Percentiles rank a stretch among this genome's conserved stretches.
Evolutionary conservation across 257 asterid genomes (phyloP).

Genomic region (Solanum pinnatisectum): DNA sequence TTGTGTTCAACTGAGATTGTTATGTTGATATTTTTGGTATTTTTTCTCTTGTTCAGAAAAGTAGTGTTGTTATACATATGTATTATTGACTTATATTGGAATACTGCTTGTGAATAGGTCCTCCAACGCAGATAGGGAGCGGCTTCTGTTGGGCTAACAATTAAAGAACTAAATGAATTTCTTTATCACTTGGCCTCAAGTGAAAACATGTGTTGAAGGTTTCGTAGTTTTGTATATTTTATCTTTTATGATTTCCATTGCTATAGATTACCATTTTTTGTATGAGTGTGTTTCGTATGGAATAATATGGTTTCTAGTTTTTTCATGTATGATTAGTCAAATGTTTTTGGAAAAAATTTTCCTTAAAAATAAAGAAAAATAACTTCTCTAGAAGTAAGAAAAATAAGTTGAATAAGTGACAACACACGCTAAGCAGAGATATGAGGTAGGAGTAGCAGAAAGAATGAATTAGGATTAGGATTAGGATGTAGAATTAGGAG

Average conservation of each 20-base stretch:
- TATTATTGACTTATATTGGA: background rate
- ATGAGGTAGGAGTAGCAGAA: too few relatives aligned
- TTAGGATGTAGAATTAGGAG: too few relatives aligned
- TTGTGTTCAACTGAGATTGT: background rate
- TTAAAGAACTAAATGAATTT: slow-evolving; percentile 61
- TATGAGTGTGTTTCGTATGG: background rate
- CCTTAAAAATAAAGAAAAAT: too few relatives aligned
- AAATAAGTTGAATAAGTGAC: too few relatives aligned
- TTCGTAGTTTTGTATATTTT: background rate
- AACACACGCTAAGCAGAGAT: too few relatives aligned
- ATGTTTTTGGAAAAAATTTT: too few relatives aligned
- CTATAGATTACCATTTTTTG: background rate
- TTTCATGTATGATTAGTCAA: too few relatives aligned
- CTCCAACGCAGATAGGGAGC: slow-evolving; percentile 69
- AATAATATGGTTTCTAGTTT: background rate
- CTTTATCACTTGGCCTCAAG: slow-evolving; percentile 76
- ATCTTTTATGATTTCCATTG: background rate
- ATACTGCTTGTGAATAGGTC: slow-evolving; percentile 32
- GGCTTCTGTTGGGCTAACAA: slow-evolving; percentile 64
- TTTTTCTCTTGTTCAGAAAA: background rate
- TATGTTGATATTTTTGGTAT: background rate
- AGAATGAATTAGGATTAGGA: too few relatives aligned
- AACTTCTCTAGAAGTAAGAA: too few relatives aligned
- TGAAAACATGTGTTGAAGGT: slow-evolving; percentile 48
- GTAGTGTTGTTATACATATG: background rate